Evolutionary conservation across 352 stramenopile species (phyloP).

Genomic region (Pythium phragmiticola): DNA sequence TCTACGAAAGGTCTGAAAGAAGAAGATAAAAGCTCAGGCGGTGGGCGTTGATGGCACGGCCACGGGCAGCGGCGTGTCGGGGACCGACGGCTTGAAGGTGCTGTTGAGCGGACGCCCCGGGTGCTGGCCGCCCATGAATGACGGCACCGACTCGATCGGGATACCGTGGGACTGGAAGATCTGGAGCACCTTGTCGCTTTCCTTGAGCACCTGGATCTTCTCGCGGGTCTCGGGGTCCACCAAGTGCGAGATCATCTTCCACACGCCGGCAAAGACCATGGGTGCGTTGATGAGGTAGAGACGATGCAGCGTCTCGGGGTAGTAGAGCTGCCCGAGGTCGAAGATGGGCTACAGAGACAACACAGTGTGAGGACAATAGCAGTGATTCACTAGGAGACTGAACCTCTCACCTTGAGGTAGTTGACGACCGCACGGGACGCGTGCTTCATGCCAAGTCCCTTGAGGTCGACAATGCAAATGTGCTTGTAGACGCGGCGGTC

Average conservation of each 20-base stretch:
- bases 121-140: constrained; percentile 59
- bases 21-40: background rate
- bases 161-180: constrained; percentile 62
- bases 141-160: constrained; percentile 51
- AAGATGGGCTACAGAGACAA: constrained; percentile 57
- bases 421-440: constrained; percentile 50
- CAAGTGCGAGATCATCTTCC: constrained; percentile 72
- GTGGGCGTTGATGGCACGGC: constrained; percentile 9
- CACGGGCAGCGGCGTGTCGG: constrained; percentile 55
- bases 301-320: constrained; percentile 75
- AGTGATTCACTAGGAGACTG: background rate
- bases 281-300: constrained; percentile 83
- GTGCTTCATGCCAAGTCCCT: constrained; percentile 70
- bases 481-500: constrained; percentile 78
- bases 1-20: background rate
- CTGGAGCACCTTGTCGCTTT: constrained; percentile 54
- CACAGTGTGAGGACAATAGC: background rate
- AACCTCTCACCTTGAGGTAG: constrained; percentile 55
- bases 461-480: constrained; percentile 79
- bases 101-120: constrained; percentile 57
- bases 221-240: constrained; percentile 75
- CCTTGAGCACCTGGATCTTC: constrained; percentile 86
- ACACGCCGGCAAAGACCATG: constrained; percentile 81
- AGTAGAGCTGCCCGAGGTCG: constrained; percentile 74
- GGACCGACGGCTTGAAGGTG: constrained; percentile 59